Evolutionary conservation across 148 eudicot genomes (phyloP).

Genomic region (Rhododendron griersonianum): DNA sequence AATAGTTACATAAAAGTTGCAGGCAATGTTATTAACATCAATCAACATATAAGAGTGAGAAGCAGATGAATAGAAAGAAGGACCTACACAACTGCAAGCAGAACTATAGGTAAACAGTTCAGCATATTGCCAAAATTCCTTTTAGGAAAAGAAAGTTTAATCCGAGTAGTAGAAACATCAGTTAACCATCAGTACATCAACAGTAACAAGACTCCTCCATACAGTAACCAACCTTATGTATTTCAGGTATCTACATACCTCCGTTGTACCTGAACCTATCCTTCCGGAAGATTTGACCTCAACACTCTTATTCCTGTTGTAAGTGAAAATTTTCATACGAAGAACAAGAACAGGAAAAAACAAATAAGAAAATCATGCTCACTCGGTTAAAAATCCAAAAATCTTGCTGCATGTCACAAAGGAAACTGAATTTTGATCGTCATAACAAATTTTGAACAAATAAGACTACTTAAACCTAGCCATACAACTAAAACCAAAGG

Average conservation of each 20-base stretch:
- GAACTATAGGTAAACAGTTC: neutral
- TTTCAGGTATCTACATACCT: conserved; percentile 39
- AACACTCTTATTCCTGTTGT: conserved; percentile 50
- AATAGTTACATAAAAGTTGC: no score
- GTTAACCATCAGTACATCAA: neutral
- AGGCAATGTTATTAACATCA: neutral
- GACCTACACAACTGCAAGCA: neutral
- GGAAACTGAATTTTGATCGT: neutral
- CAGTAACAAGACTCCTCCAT: neutral
- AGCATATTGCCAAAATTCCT: neutral
- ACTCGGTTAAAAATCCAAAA: neutral
- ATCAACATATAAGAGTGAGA: neutral
- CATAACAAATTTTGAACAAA: neutral
- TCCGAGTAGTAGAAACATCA: neutral
- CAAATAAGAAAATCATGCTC: neutral
- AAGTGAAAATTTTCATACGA: conserved; percentile 1
- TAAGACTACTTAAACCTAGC: neutral
- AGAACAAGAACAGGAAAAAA: neutral
- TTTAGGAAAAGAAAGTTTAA: neutral
- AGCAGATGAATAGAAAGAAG: neutral
- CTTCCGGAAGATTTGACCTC: conserved; percentile 58
- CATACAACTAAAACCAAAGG: neutral
- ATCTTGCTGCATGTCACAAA: neutral
- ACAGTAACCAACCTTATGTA: neutral
- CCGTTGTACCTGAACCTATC: conserved; percentile 55